phyloP scores from a whole-genome alignment of 2,329 filamentous ascomycete genomes.

The Monilinia fructigena region DNA sequence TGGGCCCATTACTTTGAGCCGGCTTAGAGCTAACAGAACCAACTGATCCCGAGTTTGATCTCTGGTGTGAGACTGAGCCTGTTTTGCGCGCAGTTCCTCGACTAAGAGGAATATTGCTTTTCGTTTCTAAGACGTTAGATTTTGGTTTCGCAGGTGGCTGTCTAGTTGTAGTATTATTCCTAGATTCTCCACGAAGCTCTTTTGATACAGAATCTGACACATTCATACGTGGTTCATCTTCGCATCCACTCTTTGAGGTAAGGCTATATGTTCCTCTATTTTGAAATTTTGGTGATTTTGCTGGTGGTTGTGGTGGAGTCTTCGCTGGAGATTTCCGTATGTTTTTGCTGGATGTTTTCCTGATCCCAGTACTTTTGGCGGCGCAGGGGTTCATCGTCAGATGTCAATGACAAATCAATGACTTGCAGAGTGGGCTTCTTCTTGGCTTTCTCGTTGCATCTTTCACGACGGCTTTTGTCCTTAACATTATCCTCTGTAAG shows the following conservation, averaged over 20 bases:
- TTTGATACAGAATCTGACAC: neutral
- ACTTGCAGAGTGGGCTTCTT: neutral
- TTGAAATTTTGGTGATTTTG: neutral
- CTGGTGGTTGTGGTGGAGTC: neutral
- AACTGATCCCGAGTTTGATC: neutral
- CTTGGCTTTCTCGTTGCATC: neutral
- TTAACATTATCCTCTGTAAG: neutral
- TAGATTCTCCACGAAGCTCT: neutral
- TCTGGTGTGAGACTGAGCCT: conserved; percentile 1
- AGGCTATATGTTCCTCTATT: conserved; percentile 11
- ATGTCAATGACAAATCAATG: conserved; percentile 5
- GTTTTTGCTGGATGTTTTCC: neutral
- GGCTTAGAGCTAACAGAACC: neutral
- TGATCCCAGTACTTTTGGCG: neutral
- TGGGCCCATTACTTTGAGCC: neutral
- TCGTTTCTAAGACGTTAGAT: neutral
- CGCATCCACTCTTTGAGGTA: neutral
- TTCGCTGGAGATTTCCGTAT: neutral
- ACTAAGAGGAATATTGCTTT: neutral
- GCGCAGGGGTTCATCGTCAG: conserved; percentile 4
- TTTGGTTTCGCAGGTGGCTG: neutral
- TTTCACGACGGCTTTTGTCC: neutral
- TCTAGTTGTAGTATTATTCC: neutral
- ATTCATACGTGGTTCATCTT: neutral
- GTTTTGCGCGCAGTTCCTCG: conserved; percentile 7